Percentiles rank a stretch among this genome's conserved stretches.
These are phyloP conservation scores for Coniella lustricola DNA, from an alignment of 2,329 filamentous ascomycete species.

Conservation along the genomic window DNA sequence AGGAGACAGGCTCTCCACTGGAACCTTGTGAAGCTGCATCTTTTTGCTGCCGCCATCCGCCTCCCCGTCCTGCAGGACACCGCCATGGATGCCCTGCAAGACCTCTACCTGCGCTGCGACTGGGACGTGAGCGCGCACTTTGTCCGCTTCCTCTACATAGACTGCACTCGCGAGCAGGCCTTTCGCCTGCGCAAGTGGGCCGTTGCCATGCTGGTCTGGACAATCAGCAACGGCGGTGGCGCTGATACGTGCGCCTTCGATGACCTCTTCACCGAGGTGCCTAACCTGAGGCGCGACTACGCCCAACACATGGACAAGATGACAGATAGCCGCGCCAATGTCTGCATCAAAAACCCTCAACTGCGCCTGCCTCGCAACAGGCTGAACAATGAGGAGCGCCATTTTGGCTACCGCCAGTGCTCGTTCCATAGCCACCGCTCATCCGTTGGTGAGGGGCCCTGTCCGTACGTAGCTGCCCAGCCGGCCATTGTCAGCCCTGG, in stretches of 20 bases:
- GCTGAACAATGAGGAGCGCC: constrained; percentile 48
- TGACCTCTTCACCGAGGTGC: constrained; percentile 27
- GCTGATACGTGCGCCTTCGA: constrained; percentile 21
- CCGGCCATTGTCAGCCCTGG: constrained; percentile 8
- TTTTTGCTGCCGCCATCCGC: constrained; percentile 47
- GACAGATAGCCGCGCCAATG: constrained; percentile 40
- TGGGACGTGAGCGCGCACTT: constrained; percentile 50
- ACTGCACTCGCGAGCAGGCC: constrained; percentile 41
- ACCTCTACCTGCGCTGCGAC: constrained; percentile 51
- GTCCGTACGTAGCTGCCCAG: constrained; percentile 33
- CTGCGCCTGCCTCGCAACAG: constrained; percentile 50
- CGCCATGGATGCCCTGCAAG: constrained; percentile 52
- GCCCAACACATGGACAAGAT: constrained; percentile 46
- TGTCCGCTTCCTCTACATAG: constrained; percentile 45
- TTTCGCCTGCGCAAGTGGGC: constrained; percentile 51
- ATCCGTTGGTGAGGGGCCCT: constrained; percentile 45
- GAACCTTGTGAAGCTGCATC: constrained; percentile 49
- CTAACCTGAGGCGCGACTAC: constrained; percentile 45
- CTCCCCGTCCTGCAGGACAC: constrained; percentile 46
- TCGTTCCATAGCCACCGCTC: constrained; percentile 54
- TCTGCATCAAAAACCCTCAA: constrained; percentile 54
- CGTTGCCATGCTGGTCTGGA: constrained; percentile 55
- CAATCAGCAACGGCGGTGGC: constrained; percentile 30
- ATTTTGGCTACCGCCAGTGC: constrained; percentile 55
- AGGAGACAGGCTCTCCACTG: constrained; percentile 40